Evolutionary conservation across 2,329 filamentous ascomycete genomes (phyloP).

Genomic region (Fusarium irregulare): DNA sequence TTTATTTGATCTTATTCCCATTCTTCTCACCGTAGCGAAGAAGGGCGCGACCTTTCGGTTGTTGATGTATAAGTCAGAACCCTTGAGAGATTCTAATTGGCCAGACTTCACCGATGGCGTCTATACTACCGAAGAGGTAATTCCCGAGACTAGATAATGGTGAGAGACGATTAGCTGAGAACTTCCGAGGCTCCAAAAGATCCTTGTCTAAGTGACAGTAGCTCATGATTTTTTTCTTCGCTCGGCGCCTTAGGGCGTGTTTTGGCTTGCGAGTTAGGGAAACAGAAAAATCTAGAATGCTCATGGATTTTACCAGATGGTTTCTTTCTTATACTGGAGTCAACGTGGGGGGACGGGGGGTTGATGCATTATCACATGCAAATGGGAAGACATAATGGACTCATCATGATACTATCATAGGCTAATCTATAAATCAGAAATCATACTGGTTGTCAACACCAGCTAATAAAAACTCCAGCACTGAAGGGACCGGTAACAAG

Average conservation of each 20-base stretch:
- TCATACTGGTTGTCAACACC: constrained; percentile 46
- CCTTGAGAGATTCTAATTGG: constrained; percentile 20
- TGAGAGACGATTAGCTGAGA: background rate
- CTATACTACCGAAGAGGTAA: background rate
- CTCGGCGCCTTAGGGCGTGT: background rate
- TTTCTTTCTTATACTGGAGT: constrained; percentile 1
- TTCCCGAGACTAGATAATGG: background rate
- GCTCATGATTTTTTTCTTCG: background rate
- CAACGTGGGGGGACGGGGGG: background rate
- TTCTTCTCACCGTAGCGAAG: background rate
- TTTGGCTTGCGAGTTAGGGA: background rate
- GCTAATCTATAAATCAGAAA: constrained; percentile 14
- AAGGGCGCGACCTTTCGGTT: constrained; percentile 18
- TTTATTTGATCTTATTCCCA: background rate
- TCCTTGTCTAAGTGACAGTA: background rate
- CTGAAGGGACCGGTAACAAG: constrained; percentile 46
- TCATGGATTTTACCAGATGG: background rate
- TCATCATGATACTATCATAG: background rate
- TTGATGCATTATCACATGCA: background rate
- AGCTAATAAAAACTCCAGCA: constrained; percentile 49
- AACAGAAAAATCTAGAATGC: constrained; percentile 7
- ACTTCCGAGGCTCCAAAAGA: background rate
- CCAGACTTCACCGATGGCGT: constrained; percentile 16
- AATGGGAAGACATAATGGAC: background rate
- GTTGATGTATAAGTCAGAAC: constrained; percentile 12